Conservation (phyloP, 2,329 filamentous ascomycete genomes). For the Emydomyces testavorans region DNA sequence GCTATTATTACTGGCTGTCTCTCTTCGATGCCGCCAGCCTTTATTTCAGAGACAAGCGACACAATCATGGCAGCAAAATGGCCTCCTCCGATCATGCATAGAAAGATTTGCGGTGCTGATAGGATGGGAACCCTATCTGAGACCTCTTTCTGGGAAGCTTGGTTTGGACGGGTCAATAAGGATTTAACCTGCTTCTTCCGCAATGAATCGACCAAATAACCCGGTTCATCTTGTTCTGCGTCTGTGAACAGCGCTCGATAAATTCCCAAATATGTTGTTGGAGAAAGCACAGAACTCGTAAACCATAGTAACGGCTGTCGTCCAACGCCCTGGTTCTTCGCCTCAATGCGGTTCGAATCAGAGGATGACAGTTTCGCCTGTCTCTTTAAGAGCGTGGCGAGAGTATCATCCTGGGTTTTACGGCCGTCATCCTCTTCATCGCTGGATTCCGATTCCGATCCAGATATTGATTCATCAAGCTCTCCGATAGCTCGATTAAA, state of each 20-base stretch:
- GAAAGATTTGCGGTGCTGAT: slow-evolving; percentile 76
- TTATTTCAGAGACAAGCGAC: slow-evolving; percentile 67
- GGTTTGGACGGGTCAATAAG: slow-evolving; percentile 32
- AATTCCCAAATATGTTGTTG: slow-evolving; percentile 69
- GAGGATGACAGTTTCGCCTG: slow-evolving; percentile 58
- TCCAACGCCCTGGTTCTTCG: slow-evolving; percentile 45
- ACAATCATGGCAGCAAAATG: slow-evolving; percentile 97
- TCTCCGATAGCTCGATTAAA: slow-evolving; percentile 79
- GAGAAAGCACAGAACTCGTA: slow-evolving; percentile 59
- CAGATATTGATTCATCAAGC: slow-evolving; percentile 85
- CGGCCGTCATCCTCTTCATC: slow-evolving; percentile 46
- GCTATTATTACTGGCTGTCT: slow-evolving; percentile 78
- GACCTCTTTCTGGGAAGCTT: slow-evolving; percentile 29
- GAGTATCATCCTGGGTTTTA: slow-evolving; percentile 39
- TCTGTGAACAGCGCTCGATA: slow-evolving; percentile 71
- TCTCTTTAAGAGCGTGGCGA: slow-evolving; percentile 67
- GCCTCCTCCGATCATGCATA: slow-evolving; percentile 97
- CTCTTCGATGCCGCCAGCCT: slow-evolving; percentile 58
- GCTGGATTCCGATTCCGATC: slow-evolving; percentile 57
- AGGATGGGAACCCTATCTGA: slow-evolving; percentile 47
- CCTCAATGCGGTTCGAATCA: slow-evolving; percentile 39
- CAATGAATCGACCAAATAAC: slow-evolving; percentile 55
- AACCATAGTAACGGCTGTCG: slow-evolving; percentile 80
- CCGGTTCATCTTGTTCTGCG: slow-evolving; percentile 55
- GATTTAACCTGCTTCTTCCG: slow-evolving; percentile 66